Conservation (phyloP, 768 basidiomycete genomes). For the Galerina marginata region DNA sequence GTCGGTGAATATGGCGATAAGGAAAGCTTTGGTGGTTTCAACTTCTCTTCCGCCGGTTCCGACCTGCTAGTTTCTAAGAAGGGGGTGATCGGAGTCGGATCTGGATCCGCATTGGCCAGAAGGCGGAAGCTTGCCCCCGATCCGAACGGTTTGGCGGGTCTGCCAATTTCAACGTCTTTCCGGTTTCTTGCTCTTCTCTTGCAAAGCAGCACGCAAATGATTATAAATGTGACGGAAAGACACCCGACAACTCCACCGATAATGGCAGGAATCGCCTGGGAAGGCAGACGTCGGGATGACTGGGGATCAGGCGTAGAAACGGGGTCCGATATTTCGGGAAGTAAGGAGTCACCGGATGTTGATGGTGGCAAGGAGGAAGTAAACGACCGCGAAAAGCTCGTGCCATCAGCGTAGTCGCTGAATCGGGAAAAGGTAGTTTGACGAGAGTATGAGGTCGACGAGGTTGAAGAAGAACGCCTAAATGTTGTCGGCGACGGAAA, state of each 20-base stretch:
- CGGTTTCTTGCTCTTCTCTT: neutral
- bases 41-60: neutral
- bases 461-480: too few relatives aligned
- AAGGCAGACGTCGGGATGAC: neutral
- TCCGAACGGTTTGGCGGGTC: slow-evolving; percentile 7
- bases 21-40: neutral
- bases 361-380: neutral
- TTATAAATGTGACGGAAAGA: neutral
- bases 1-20: neutral
- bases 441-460: too few relatives aligned
- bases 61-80: neutral
- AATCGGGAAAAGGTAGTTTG: too few relatives aligned
- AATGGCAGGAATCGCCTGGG: neutral
- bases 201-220: neutral
- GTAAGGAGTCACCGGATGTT: neutral
- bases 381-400: neutral
- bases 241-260: slow-evolving; percentile 1
- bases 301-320: neutral
- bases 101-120: neutral
- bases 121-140: slow-evolving; percentile 5
- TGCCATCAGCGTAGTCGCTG: too few relatives aligned
- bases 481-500: too few relatives aligned
- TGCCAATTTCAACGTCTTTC: neutral
- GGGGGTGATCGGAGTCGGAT: neutral
- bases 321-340: neutral